Conservation (phyloP, 2,329 filamentous ascomycete genomes). For the Monosporascus cannonballus region DNA sequence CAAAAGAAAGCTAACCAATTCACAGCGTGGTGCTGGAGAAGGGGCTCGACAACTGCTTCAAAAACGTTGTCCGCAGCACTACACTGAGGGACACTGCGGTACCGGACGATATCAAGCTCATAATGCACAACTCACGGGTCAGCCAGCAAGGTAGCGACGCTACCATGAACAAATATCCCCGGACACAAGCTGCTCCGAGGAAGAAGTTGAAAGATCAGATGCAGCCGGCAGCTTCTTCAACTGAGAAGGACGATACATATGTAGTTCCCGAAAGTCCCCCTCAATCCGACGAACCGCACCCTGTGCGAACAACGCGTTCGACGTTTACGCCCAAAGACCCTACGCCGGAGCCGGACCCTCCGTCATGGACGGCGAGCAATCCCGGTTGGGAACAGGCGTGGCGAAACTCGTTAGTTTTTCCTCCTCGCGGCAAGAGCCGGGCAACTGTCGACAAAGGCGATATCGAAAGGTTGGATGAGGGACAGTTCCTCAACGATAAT, state of each 20-base stretch:
- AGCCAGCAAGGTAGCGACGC: neutral
- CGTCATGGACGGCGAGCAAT: slow-evolving; percentile 45
- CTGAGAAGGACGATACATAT: neutral
- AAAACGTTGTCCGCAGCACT: slow-evolving; percentile 3
- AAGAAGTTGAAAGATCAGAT: slow-evolving; percentile 18
- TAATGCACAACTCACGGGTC: slow-evolving; percentile 14
- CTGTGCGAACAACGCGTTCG: slow-evolving; percentile 13
- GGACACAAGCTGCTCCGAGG: neutral
- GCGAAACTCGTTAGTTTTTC: slow-evolving; percentile 57
- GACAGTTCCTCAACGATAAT: slow-evolving; percentile 87
- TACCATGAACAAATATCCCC: neutral
- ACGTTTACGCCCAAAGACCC: slow-evolving; percentile 11
- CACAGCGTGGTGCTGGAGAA: neutral
- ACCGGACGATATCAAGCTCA: slow-evolving; percentile 18
- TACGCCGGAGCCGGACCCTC: slow-evolving; percentile 14
- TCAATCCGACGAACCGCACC: slow-evolving; percentile 2
- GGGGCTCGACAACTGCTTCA: slow-evolving; percentile 7
- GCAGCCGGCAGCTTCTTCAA: slow-evolving; percentile 2
- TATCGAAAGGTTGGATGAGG: slow-evolving; percentile 72
- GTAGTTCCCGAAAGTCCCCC: slow-evolving; percentile 1
- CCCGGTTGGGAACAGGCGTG: slow-evolving; percentile 46
- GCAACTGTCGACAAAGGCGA: slow-evolving; percentile 66
- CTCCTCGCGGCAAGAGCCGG: slow-evolving; percentile 49
- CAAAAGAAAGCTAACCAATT: neutral
- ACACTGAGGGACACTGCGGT: slow-evolving; percentile 3